Evolutionary conservation across 2,329 filamentous ascomycete genomes (phyloP).

Genomic region (Aaosphaeria pasadenensis): DNA sequence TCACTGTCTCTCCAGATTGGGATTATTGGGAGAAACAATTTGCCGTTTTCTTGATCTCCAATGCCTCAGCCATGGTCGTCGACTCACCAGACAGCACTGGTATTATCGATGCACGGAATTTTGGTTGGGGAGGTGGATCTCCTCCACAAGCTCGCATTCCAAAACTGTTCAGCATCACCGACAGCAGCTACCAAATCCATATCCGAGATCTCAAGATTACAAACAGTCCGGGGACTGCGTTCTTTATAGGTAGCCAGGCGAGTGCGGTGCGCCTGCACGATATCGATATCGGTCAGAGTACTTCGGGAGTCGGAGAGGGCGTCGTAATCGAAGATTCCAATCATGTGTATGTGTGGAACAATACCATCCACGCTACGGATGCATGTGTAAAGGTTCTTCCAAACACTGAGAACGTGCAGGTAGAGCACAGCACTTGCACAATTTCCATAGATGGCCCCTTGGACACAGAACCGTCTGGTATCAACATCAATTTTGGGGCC

Average conservation of each 20-base stretch:
- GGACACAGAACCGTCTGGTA: not conserved
- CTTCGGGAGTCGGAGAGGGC: not conserved
- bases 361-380: constrained; percentile 6
- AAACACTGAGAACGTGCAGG: constrained; percentile 9
- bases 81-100: constrained; percentile 39
- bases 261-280: constrained; percentile 7
- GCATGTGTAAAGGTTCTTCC: constrained; percentile 6
- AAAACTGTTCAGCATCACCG: constrained; percentile 8
- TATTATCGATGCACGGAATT: constrained; percentile 44
- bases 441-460: constrained; percentile 2
- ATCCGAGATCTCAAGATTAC: constrained; percentile 5
- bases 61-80: constrained; percentile 40
- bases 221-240: constrained; percentile 8
- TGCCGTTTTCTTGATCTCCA: constrained; percentile 33
- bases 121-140: constrained; percentile 1
- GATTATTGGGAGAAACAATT: constrained; percentile 42
- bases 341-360: constrained; percentile 13
- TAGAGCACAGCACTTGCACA: constrained; percentile 5
- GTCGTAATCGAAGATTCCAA: constrained; percentile 4
- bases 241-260: constrained; percentile 2
- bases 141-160: constrained; percentile 1
- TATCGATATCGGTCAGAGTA: constrained; percentile 2
- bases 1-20: constrained; percentile 40
- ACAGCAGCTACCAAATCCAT: constrained; percentile 8
- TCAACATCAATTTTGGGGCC: constrained; percentile 2